Conservation (phyloP, 495 filamentous ascomycete genomes). For the Penicillium ochrochloron region DNA sequence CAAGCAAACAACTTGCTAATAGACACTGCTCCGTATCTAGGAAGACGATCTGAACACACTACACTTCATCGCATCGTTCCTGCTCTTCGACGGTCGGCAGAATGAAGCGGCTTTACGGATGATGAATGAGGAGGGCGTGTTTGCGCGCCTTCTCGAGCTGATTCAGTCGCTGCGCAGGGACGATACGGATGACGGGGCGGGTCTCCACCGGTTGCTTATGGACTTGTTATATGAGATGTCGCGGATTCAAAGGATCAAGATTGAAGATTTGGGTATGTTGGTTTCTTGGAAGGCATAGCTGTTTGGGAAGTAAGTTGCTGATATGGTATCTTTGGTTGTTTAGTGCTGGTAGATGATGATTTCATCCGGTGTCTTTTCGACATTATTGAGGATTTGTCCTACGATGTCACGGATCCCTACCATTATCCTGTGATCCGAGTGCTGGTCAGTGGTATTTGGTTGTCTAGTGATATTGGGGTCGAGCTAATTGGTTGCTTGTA, state of each 20-base stretch:
- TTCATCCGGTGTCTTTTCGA: slow-evolving; percentile 85
- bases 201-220: slow-evolving; percentile 79
- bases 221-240: slow-evolving; percentile 98
- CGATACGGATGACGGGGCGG: slow-evolving; percentile 65
- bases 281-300: not conserved
- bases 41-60: slow-evolving; percentile 81
- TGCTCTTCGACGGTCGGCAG: slow-evolving; percentile 87
- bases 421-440: slow-evolving; percentile 95
- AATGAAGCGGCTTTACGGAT: slow-evolving; percentile 79
- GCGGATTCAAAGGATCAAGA: slow-evolving; percentile 79
- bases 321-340: slow-evolving; percentile 7
- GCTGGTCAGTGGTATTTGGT: slow-evolving; percentile 60
- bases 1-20: slow-evolving; percentile 9
- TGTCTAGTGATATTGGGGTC: not conserved
- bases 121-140: slow-evolving; percentile 86
- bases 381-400: slow-evolving; percentile 85
- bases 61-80: slow-evolving; percentile 80
- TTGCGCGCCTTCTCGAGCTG: slow-evolving; percentile 80
- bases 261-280: slow-evolving; percentile 73
- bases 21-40: slow-evolving; percentile 32
- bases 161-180: slow-evolving; percentile 66
- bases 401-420: slow-evolving; percentile 92
- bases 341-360: slow-evolving; percentile 73
- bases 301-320: not conserved
- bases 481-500: slow-evolving; percentile 40